A percentile compares a stretch with the other conserved stretches of the same genome.
Conservation (phyloP, 306 rosid species). For the Aeschynomene evenia region DNA sequence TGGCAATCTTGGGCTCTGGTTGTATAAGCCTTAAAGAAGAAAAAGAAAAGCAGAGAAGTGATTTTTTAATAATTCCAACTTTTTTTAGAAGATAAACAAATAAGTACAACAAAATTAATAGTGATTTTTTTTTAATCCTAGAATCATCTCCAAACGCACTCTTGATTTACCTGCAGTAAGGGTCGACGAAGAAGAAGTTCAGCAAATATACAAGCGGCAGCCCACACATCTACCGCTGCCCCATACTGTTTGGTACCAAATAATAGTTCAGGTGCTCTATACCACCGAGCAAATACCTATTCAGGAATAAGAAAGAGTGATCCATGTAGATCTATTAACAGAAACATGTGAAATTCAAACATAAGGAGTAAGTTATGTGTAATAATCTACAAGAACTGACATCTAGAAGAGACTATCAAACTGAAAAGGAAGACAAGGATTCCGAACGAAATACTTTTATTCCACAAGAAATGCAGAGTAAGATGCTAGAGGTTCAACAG, state of each 20-base stretch:
- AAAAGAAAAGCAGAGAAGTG: too few relatives aligned
- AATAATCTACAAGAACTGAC: slow-evolving; percentile 19
- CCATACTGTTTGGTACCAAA: slow-evolving; percentile 96
- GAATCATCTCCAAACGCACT: too few relatives aligned
- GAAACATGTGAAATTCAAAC: slow-evolving; percentile 10
- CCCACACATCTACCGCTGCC: slow-evolving; percentile 97
- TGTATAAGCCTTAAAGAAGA: too few relatives aligned
- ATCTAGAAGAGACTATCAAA: slow-evolving; percentile 18
- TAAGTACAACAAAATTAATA: too few relatives aligned
- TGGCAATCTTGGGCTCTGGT: background rate
- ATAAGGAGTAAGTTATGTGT: slow-evolving; percentile 3
- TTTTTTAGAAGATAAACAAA: too few relatives aligned
- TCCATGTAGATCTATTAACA: slow-evolving; percentile 15
- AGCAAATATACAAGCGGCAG: slow-evolving; percentile 95
- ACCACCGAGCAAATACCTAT: slow-evolving; percentile 97
- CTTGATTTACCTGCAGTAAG: slow-evolving; percentile 71
- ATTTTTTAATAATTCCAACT: too few relatives aligned
- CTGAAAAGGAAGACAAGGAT: slow-evolving; percentile 13
- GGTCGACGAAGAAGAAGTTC: slow-evolving; percentile 93
- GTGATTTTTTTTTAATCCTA: too few relatives aligned
- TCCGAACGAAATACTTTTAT: slow-evolving; percentile 5
- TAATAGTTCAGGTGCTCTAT: slow-evolving; percentile 96
- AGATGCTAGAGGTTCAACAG: slow-evolving; percentile 6
- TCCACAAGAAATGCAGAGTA: background rate
- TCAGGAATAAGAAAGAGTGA: slow-evolving; percentile 19